phyloP scores from a whole-genome alignment of 1,284 basidiomycete species.

The Mycosarcoma maydis region DNA sequence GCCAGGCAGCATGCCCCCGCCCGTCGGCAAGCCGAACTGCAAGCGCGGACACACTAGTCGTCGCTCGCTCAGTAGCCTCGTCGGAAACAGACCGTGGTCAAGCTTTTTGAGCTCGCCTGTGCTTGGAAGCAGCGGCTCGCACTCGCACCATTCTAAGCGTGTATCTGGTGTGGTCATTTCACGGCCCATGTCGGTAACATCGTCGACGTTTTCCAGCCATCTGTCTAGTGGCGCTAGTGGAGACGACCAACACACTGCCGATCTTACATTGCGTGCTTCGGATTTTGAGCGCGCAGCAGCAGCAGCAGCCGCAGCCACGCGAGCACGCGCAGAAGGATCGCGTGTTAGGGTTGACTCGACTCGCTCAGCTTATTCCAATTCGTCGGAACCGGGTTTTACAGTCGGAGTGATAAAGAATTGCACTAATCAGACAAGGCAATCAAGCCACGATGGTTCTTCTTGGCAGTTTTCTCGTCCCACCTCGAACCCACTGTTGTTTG shows the following conservation, averaged over 20 bases:
- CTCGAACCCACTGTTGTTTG: constrained; percentile 10
- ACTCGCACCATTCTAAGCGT: constrained; percentile 18
- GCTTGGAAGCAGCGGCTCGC: constrained; percentile 16
- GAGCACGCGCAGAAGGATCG: background rate
- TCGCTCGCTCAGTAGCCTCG: constrained; percentile 40
- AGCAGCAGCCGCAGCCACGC: no score
- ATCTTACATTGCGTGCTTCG: constrained; percentile 30
- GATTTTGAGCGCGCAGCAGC: constrained; percentile 6
- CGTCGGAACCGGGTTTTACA: constrained; percentile 31
- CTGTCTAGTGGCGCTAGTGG: background rate
- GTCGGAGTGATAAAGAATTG: constrained; percentile 17
- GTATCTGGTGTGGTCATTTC: constrained; percentile 31
- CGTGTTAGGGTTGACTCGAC: constrained; percentile 21
- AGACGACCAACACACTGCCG: constrained; percentile 9
- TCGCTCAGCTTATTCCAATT: background rate
- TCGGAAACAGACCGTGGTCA: constrained; percentile 32
- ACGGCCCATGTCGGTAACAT: constrained; percentile 35
- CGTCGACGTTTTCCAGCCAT: constrained; percentile 34
- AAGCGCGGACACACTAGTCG: constrained; percentile 29
- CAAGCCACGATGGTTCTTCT: constrained; percentile 12
- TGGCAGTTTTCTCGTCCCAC: constrained; percentile 12
- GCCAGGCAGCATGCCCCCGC: constrained; percentile 17
- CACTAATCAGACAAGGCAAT: background rate
- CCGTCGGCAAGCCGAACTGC: background rate
- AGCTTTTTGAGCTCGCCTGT: constrained; percentile 28